Evolutionary conservation across 164 flowering plant species (phyloP), one percentile per base, ranked within the genome.

Genomic region (Dillenia suffruticosa): DNA sequence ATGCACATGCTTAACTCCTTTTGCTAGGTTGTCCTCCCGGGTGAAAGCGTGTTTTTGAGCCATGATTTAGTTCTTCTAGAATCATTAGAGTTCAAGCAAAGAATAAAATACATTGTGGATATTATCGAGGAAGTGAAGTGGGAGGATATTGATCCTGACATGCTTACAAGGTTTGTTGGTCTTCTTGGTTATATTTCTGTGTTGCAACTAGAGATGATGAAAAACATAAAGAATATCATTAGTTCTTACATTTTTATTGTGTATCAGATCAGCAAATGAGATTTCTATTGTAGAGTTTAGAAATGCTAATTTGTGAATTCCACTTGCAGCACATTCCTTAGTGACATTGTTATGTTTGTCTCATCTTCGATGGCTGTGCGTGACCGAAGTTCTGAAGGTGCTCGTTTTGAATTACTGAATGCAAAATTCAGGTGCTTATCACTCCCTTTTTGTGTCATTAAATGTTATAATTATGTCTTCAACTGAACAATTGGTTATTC

Each of bases 31-130:
- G 72, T 72, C 26, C 69, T 61, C 62, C 75, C 77, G 61, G 84
- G 78, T 54, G 81, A 72, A 56, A 71, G 70, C 60, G 51, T 83
- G 55, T 75, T 94, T 70, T 50, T 88, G 74, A 82, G 96, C 70
- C 80, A 86, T 65, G 99, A 94, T 79, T 73, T 94, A 44, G 73
- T 69, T 62, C 96, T 91, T 63, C 80, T 94, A 60, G 99, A 91
- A 74, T 75, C 86, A 44, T 63, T 91, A 59, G 99, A 94, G 76
- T 85, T 78, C 67, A 88, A 82, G 72, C 90, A 84, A 68, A 84
- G 96, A 67, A 70, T 84, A 69, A 89, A 91, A 71, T 78, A 79
- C 54, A 71, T 91, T 48, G 59, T 70, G 66, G 93, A 88, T 62
- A 77, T 85, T 67, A 77, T 91, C 74, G 96, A 91, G 67, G 89